Evolutionary conservation across 2,329 filamentous ascomycete species (phyloP).

Genomic region (Escovopsis sp.): DNA sequence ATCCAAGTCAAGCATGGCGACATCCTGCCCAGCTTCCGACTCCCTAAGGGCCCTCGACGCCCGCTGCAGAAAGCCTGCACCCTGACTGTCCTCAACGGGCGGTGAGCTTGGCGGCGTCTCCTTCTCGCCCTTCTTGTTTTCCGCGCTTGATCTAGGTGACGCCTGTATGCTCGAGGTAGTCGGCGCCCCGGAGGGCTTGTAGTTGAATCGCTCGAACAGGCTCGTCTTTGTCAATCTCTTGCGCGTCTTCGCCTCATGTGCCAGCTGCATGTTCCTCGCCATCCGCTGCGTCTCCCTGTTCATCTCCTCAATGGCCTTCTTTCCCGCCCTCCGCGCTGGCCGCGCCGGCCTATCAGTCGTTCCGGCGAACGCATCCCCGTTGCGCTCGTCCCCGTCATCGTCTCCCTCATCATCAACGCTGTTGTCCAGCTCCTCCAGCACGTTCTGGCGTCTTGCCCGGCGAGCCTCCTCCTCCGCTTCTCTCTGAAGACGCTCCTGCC

Average conservation of each 20-base stretch:
- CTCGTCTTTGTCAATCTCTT: slow-evolving; percentile 79
- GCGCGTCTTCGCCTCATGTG: slow-evolving; percentile 77
- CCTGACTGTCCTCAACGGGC: slow-evolving; percentile 21
- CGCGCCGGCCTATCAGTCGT: slow-evolving; percentile 51
- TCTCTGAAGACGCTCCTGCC: slow-evolving; percentile 50
- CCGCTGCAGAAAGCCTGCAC: slow-evolving; percentile 2
- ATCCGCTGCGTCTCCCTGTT: slow-evolving; percentile 86
- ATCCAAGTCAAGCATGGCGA: too few relatives aligned
- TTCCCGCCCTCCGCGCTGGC: slow-evolving; percentile 73
- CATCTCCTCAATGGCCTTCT: slow-evolving; percentile 91
- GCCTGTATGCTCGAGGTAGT: slow-evolving; percentile 41
- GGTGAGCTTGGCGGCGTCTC: slow-evolving; percentile 63
- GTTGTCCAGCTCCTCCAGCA: too few relatives aligned
- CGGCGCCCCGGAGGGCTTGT: slow-evolving; percentile 31
- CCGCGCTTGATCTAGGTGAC: slow-evolving; percentile 36
- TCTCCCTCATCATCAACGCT: too few relatives aligned
- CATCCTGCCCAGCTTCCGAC: too few relatives aligned
- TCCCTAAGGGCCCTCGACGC: slow-evolving; percentile 6
- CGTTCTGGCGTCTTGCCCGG: slow-evolving; percentile 12
- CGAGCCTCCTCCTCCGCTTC: slow-evolving; percentile 43
- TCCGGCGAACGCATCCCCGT: slow-evolving; percentile 33
- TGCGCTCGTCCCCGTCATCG: slow-evolving; percentile 12
- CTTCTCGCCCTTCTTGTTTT: slow-evolving; percentile 23
- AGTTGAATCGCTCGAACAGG: slow-evolving; percentile 75
- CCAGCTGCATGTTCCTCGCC: slow-evolving; percentile 75